A percentile compares a stretch with the other conserved stretches of the same genome.
Conservation (phyloP, 2,329 filamentous ascomycete genomes). For the Akanthomyces lecanii region DNA sequence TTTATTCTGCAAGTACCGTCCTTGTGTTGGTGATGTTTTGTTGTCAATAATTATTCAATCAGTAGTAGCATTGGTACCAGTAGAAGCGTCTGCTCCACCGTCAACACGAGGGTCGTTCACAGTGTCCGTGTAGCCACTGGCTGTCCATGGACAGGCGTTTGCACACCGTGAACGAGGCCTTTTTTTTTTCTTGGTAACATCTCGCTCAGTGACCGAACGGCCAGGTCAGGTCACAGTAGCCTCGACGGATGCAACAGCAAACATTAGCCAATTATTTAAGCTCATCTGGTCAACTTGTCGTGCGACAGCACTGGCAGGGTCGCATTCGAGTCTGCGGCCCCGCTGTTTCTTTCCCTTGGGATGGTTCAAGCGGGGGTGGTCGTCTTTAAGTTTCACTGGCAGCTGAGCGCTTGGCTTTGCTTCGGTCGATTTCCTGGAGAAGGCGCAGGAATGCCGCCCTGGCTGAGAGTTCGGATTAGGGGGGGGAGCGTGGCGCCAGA, state of each 20-base stretch:
- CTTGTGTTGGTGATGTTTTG: too few relatives aligned
- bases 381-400: not conserved
- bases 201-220: too few relatives aligned
- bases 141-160: too few relatives aligned
- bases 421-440: conserved; percentile 5
- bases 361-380: not conserved
- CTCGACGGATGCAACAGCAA: too few relatives aligned
- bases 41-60: too few relatives aligned
- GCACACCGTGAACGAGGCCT: too few relatives aligned
- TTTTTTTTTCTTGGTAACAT: too few relatives aligned
- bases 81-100: not conserved
- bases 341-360: not conserved
- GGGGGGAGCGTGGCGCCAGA: not conserved
- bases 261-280: not conserved
- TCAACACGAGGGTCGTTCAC: not conserved
- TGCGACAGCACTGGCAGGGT: not conserved
- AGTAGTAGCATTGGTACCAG: not conserved
- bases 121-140: too few relatives aligned
- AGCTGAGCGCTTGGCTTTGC: not conserved
- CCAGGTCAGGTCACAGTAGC: too few relatives aligned
- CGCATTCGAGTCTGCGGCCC: not conserved
- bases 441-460: not conserved
- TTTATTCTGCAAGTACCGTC: too few relatives aligned
- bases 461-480: not conserved
- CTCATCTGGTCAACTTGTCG: not conserved